phyloP scores from a whole-genome alignment of 352 stramenopile genomes.

The Achlya hypogyna region DNA sequence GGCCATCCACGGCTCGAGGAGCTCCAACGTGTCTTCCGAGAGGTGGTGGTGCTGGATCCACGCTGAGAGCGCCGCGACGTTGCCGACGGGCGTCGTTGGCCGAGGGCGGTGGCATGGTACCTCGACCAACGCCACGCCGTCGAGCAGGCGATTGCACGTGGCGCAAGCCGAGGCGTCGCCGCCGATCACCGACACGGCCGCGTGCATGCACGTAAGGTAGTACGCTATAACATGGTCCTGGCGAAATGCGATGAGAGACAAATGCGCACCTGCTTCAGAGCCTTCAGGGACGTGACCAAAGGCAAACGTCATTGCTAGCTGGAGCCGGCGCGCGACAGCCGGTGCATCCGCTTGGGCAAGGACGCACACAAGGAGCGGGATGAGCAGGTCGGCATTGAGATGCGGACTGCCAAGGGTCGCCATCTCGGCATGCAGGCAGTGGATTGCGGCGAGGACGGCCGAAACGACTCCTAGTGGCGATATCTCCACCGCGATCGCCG shows the following conservation, averaged over 20 bases:
- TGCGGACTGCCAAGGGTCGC: neutral
- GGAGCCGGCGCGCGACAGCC: neutral
- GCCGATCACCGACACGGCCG: neutral
- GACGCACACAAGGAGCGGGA: constrained; percentile 5
- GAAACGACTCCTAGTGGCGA: neutral
- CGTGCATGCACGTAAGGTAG: constrained; percentile 19
- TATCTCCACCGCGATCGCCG: neutral
- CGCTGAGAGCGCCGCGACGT: constrained; percentile 7
- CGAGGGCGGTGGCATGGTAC: neutral
- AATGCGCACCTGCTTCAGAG: constrained; percentile 10
- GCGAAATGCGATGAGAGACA: neutral
- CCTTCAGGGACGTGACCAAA: constrained; percentile 3
- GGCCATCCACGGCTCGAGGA: constrained; percentile 15
- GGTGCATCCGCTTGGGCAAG: neutral
- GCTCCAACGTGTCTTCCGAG: neutral
- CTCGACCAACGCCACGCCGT: neutral
- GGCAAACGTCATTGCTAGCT: constrained; percentile 7
- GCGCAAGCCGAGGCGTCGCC: neutral
- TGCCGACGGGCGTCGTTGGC: neutral
- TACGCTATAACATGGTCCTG: constrained; percentile 10
- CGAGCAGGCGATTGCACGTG: neutral
- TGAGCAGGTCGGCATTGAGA: constrained; percentile 18
- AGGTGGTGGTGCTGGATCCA: constrained; percentile 3
- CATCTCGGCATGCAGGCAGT: neutral
- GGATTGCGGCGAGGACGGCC: neutral